Evolutionary conservation across 257 asterid species (phyloP).

Genomic region (Ocimum tenuiflorum): DNA sequence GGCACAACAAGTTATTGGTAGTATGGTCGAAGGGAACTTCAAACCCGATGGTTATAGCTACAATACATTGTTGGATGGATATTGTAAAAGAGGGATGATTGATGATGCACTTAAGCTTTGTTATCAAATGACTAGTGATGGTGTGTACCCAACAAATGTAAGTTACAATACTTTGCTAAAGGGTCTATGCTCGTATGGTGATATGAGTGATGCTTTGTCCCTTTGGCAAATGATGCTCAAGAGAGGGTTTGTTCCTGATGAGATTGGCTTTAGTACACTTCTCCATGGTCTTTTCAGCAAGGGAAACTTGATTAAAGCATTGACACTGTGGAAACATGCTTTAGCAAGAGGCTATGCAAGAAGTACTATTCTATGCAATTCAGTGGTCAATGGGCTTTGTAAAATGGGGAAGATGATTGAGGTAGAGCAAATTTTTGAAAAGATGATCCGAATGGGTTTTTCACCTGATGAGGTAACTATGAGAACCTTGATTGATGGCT

Average conservation of each 20-base stretch:
- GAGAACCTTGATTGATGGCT: constrained; percentile 65
- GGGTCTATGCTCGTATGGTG: constrained; percentile 57
- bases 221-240: constrained; percentile 71
- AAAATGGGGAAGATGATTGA: constrained; percentile 64
- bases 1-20: constrained; percentile 43
- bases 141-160: constrained; percentile 48
- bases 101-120: constrained; percentile 54
- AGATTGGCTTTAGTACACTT: constrained; percentile 63
- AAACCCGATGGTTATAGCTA: constrained; percentile 79
- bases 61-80: constrained; percentile 62
- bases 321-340: constrained; percentile 59
- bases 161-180: constrained; percentile 74
- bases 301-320: constrained; percentile 44
- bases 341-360: constrained; percentile 55
- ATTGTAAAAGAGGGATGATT: constrained; percentile 58
- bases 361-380: constrained; percentile 48
- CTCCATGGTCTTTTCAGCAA: constrained; percentile 55
- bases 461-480: constrained; percentile 63
- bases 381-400: constrained; percentile 72
- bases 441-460: constrained; percentile 59
- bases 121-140: constrained; percentile 56
- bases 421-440: constrained; percentile 56
- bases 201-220: constrained; percentile 59
- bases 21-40: constrained; percentile 42
- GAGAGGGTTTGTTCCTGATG: constrained; percentile 62